Percentiles rank a stretch among this genome's conserved stretches.
These are phyloP conservation scores for Plasmodium billcollinsi DNA, from an alignment of 169 alveolate genomes.

Conservation along the genomic window DNA sequence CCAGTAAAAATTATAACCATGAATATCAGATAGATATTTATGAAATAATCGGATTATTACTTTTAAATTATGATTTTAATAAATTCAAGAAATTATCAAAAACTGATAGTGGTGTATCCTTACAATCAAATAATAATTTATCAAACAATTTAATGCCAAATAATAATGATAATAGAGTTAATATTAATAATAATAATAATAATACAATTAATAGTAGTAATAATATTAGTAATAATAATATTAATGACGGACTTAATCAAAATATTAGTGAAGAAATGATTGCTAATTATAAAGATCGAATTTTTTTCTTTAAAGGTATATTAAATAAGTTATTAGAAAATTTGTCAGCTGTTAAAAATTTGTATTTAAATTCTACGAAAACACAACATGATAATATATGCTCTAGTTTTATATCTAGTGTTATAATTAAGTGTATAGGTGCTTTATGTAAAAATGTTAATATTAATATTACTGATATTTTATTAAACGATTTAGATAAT, in stretches of 20 bases:
- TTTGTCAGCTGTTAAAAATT: slow-evolving; percentile 55
- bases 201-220: neutral
- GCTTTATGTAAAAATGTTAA: slow-evolving; percentile 75
- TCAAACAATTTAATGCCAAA: too few relatives aligned
- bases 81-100: slow-evolving; percentile 8
- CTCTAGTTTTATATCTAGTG: slow-evolving; percentile 60
- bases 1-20: slow-evolving; percentile 32
- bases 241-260: slow-evolving; percentile 14
- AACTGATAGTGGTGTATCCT: neutral
- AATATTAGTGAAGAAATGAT: slow-evolving; percentile 39
- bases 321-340: slow-evolving; percentile 64
- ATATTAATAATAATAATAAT: neutral
- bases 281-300: slow-evolving; percentile 59
- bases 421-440: slow-evolving; percentile 66
- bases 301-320: slow-evolving; percentile 47
- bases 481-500: slow-evolving; percentile 56
- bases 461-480: slow-evolving; percentile 35
- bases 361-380: slow-evolving; percentile 41
- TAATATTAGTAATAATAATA: neutral
- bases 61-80: slow-evolving; percentile 36
- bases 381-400: slow-evolving; percentile 53
- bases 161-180: neutral
- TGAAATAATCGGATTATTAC: slow-evolving; percentile 37
- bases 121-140: too few relatives aligned
- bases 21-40: slow-evolving; percentile 71